Conservation (phyloP, 192 early-diverging fungal species). For the Backusella macrospora region DNA sequence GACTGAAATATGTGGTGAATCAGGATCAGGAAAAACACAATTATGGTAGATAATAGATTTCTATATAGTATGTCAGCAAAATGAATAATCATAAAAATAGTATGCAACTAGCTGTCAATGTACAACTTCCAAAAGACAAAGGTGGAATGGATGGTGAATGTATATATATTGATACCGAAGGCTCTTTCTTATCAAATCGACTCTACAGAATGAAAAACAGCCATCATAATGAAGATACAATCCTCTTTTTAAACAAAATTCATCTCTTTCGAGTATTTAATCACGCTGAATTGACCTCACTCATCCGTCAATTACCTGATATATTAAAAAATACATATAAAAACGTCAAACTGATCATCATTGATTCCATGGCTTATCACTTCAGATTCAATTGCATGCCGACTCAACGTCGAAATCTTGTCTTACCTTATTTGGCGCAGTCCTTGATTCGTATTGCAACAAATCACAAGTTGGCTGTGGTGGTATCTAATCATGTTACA, state of each 20-base stretch:
- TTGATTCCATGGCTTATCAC: slow-evolving; percentile 25
- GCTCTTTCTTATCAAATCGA: neutral
- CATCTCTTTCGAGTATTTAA: slow-evolving; percentile 21
- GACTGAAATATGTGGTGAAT: slow-evolving; percentile 24
- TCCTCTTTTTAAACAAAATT: neutral
- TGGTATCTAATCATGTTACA: slow-evolving; percentile 23
- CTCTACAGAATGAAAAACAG: neutral
- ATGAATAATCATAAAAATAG: neutral
- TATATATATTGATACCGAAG: slow-evolving; percentile 35
- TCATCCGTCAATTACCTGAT: slow-evolving; percentile 15
- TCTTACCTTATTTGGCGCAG: slow-evolving; percentile 6
- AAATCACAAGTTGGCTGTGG: slow-evolving; percentile 15
- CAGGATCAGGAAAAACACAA: slow-evolving; percentile 33
- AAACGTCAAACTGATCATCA: slow-evolving; percentile 19
- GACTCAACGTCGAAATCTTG: neutral
- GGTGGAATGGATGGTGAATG: slow-evolving; percentile 17
- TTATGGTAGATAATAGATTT: slow-evolving; percentile 7
- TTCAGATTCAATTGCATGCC: slow-evolving; percentile 17
- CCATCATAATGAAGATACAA: neutral
- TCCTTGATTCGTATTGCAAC: slow-evolving; percentile 14
- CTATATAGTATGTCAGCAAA: neutral
- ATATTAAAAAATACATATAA: neutral
- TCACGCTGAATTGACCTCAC: slow-evolving; percentile 14
- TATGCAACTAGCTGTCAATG: slow-evolving; percentile 27
- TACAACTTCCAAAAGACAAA: neutral